Percentiles rank a stretch among this genome's conserved stretches.
Evolutionary conservation across 1,284 basidiomycete species (phyloP).

Genomic region (Rhodotorula sp.): DNA sequence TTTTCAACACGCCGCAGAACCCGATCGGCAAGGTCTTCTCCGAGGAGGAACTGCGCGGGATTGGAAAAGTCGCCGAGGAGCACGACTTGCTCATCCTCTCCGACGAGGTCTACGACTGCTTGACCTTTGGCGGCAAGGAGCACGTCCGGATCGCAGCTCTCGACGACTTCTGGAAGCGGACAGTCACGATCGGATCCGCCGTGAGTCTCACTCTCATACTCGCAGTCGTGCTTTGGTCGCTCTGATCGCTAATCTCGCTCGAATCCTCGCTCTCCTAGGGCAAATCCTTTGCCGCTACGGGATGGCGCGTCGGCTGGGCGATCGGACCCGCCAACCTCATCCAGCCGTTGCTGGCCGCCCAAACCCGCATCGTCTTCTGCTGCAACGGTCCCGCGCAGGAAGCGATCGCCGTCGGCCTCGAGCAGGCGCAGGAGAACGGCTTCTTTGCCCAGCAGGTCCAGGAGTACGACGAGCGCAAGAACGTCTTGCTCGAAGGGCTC

Average conservation of each 20-base stretch:
- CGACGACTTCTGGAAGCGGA: slow-evolving; percentile 78
- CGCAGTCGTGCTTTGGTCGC: background rate
- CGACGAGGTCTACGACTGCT: slow-evolving; percentile 97
- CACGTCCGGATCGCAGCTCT: slow-evolving; percentile 88
- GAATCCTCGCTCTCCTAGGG: slow-evolving; percentile 13
- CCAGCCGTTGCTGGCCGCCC: slow-evolving; percentile 79
- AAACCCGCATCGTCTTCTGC: slow-evolving; percentile 91
- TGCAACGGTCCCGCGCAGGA: slow-evolving; percentile 58
- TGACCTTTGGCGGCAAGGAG: slow-evolving; percentile 75
- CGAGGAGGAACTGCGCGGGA: slow-evolving; percentile 71
- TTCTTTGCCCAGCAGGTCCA: slow-evolving; percentile 77
- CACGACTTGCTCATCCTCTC: slow-evolving; percentile 89
- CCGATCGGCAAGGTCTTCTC: slow-evolving; percentile 65
- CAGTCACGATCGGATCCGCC: slow-evolving; percentile 77
- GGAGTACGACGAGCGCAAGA: slow-evolving; percentile 79
- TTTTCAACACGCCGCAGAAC: slow-evolving; percentile 77
- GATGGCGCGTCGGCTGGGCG: slow-evolving; percentile 97
- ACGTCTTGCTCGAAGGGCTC: slow-evolving; percentile 70
- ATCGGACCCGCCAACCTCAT: slow-evolving; percentile 83
- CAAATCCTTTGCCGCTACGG: slow-evolving; percentile 90
- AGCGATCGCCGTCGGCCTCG: slow-evolving; percentile 81
- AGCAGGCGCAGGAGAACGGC: slow-evolving; percentile 65
- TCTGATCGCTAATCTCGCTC: background rate
- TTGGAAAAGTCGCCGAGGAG: slow-evolving; percentile 84
- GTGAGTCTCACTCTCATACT: background rate